Evolutionary conservation across 768 basidiomycete genomes (phyloP), one percentile per base, ranked within the genome.

Genomic region (Boletus rex-veris): DNA sequence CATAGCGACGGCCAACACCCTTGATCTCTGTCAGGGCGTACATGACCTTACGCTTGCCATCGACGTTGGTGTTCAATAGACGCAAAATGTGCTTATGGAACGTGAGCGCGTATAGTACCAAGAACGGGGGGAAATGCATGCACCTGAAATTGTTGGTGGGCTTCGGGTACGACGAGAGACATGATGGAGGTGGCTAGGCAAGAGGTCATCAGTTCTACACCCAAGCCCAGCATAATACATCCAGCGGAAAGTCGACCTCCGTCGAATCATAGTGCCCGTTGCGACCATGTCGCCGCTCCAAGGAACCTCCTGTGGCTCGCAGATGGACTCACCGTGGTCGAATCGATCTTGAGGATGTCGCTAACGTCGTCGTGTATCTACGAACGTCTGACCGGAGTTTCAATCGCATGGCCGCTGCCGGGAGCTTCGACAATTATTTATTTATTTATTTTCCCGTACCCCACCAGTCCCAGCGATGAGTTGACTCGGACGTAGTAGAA

Each of bases 11-110:
- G 67, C 97, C 97, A 57, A 99, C 97, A 85, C 97, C 97, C 83
- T 98, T 98, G 83, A 99, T 99, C 80, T 99, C 97, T 45, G 97
- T 98, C 80, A 98, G 74, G 67, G 97, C 96, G 74, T 93, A 98
- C 90, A 93, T 98, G 75, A 99, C 89, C 80, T 99, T 99, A 66
- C 97, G 87, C 73, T 96, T 95, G 64, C 97, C 97, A 75, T 98
- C 96, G 63, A 99, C 97, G 80, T 98, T 98, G 73, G 97, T 98
- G 83, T 98, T 98, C 65, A 97, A 81, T 42, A 99, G 85, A 89
- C 97, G 97, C 57, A 99, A 78, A 75, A 99, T 99, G 85, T 98
- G 97, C 92, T 98, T 68, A 65, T 33, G 18, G 35, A 14, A 14
- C 33, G 31, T 62, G 53, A 53, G 59, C 46, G 37, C 24, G 24